A percentile compares a stretch with the other conserved stretches of the same genome.
Conservation (phyloP, 495 filamentous ascomycete species). For the Extremus antarcticus region DNA sequence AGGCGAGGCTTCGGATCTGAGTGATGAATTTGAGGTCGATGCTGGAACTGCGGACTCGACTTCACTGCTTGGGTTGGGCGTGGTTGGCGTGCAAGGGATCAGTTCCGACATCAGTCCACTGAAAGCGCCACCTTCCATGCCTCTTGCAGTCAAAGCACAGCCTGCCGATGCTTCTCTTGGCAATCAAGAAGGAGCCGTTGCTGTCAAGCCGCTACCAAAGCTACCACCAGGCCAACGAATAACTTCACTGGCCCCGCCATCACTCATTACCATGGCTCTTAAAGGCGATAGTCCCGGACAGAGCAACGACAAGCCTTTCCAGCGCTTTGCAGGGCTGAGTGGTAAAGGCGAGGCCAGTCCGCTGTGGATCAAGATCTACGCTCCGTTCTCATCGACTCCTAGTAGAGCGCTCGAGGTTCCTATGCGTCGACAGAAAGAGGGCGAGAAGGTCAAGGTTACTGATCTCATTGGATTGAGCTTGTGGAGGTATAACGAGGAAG, state of each 20-base stretch:
- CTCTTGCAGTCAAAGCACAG: constrained; percentile 16
- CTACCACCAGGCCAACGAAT: constrained; percentile 86
- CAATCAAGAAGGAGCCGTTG: constrained; percentile 39
- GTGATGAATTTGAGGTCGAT: constrained; percentile 58
- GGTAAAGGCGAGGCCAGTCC: constrained; percentile 77
- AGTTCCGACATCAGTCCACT: constrained; percentile 29
- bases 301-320: constrained; percentile 64
- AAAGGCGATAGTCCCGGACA: constrained; percentile 40
- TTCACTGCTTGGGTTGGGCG: constrained; percentile 34
- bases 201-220: constrained; percentile 55
- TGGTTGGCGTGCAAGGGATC: constrained; percentile 18
- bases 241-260: constrained; percentile 69
- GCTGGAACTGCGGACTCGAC: constrained; percentile 51
- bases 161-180: constrained; percentile 36
- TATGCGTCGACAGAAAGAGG: constrained; percentile 61
- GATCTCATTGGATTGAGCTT: constrained; percentile 85
- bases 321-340: constrained; percentile 71
- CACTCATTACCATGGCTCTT: constrained; percentile 57
- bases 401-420: constrained; percentile 66
- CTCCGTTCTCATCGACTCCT: constrained; percentile 65
- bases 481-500: constrained; percentile 78
- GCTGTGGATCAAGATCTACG: constrained; percentile 74
- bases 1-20: constrained; percentile 47
- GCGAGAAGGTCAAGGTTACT: constrained; percentile 66
- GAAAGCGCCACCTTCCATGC: constrained; percentile 27